Evolutionary conservation across 192 early-diverging fungal genomes (phyloP).

Genomic region (Cladochytrium replicatum): DNA sequence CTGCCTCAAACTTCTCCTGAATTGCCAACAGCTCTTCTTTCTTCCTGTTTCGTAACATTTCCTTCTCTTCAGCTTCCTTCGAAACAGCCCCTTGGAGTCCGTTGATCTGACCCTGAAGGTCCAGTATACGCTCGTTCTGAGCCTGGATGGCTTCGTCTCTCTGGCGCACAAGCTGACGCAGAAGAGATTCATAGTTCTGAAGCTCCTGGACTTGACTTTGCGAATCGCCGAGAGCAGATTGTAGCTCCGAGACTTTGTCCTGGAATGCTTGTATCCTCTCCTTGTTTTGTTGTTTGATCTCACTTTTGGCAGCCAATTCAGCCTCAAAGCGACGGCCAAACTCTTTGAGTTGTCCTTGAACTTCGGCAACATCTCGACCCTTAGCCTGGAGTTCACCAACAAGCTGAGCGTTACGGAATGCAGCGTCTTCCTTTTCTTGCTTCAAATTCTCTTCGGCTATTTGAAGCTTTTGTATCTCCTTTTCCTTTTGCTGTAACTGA

Average conservation of each 20-base stretch:
- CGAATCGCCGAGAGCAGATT: slow-evolving; percentile 20
- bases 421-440: slow-evolving; percentile 15
- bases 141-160: slow-evolving; percentile 20
- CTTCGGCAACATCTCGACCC: slow-evolving; percentile 11
- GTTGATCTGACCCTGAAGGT: slow-evolving; percentile 13
- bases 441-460: slow-evolving; percentile 9
- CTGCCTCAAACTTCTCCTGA: slow-evolving; percentile 37
- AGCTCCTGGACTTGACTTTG: slow-evolving; percentile 28
- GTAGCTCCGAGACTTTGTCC: slow-evolving; percentile 33
- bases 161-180: slow-evolving; percentile 21
- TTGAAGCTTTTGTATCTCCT: slow-evolving; percentile 14
- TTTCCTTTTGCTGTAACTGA: slow-evolving; percentile 8
- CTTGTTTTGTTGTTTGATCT: slow-evolving; percentile 28
- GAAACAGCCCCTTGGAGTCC: too few relatives aligned
- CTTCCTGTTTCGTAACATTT: slow-evolving; percentile 27
- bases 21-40: slow-evolving; percentile 37
- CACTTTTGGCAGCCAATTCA: slow-evolving; percentile 18
- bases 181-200: slow-evolving; percentile 20
- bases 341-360: slow-evolving; percentile 25
- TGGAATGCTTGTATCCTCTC: slow-evolving; percentile 25
- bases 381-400: slow-evolving; percentile 11
- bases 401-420: neutral
- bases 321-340: slow-evolving; percentile 22
- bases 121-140: slow-evolving; percentile 11
- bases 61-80: slow-evolving; percentile 15